phyloP scores from a whole-genome alignment of 108 stramenopile species.

The Thalassiosira profunda region DNA sequence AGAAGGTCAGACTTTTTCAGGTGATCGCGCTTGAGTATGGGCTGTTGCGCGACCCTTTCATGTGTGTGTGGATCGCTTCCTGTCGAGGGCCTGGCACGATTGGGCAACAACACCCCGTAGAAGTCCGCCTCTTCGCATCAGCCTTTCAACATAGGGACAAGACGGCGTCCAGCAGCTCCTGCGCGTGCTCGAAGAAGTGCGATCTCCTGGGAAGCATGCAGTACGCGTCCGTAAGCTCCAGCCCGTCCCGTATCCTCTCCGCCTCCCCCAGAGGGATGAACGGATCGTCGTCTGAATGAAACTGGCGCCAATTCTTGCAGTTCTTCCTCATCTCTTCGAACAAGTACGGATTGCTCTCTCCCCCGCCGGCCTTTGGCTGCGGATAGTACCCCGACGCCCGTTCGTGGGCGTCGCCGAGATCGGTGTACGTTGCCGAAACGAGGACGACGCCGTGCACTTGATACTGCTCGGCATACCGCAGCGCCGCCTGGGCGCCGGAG shows the following conservation, averaged over 20 bases:
- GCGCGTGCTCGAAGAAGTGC: constrained; percentile 67
- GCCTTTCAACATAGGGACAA: no score
- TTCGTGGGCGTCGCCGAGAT: constrained; percentile 75
- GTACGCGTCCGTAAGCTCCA: constrained; percentile 58
- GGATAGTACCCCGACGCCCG: constrained; percentile 80
- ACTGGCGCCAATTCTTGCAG: constrained; percentile 65
- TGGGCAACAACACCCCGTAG: no score
- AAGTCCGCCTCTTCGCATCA: no score
- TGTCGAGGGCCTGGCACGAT: no score
- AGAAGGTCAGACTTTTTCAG: no score
- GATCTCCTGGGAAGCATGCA: constrained; percentile 64
- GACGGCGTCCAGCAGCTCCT: constrained; percentile 58
- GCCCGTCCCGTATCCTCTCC: constrained; percentile 58
- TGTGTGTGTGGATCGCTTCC: no score
- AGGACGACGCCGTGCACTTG: constrained; percentile 48
- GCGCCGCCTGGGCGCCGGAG: constrained; percentile 71
- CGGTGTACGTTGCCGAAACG: constrained; percentile 71
- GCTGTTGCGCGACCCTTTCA: no score
- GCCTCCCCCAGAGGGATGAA: constrained; percentile 72
- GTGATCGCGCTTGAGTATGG: no score
- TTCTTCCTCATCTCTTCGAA: constrained; percentile 67
- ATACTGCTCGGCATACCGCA: constrained; percentile 69
- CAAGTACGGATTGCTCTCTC: constrained; percentile 53
- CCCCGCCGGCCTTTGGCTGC: no score
- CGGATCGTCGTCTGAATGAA: constrained; percentile 79